Conservation (phyloP, 1,139 yeast species). For the Sugiyamaella sp. region DNA sequence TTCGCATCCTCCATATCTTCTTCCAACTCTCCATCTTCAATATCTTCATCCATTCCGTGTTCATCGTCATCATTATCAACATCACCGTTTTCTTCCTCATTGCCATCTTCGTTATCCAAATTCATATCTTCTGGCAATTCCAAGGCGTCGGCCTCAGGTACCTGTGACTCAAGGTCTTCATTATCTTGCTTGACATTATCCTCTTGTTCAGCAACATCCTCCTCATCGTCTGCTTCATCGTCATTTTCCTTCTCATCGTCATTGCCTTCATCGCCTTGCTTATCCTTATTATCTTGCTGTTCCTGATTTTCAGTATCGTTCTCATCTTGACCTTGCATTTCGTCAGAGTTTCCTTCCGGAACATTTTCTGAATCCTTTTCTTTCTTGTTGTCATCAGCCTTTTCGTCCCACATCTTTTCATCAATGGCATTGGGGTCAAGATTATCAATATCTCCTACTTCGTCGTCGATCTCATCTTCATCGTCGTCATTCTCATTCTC, state of each 20-base stretch:
- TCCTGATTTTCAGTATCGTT: slow-evolving; percentile 45
- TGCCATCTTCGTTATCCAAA: slow-evolving; percentile 41
- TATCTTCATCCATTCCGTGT: slow-evolving; percentile 39
- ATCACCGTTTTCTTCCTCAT: slow-evolving; percentile 34
- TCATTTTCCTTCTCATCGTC: slow-evolving; percentile 48
- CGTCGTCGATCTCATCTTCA: slow-evolving; percentile 74
- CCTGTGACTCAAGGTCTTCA: slow-evolving; percentile 48
- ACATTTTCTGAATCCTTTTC: slow-evolving; percentile 69
- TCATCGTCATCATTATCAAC: slow-evolving; percentile 32
- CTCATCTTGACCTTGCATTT: slow-evolving; percentile 71
- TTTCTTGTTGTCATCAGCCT: slow-evolving; percentile 69
- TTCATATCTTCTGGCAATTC: slow-evolving; percentile 43
- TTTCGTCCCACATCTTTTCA: slow-evolving; percentile 99
- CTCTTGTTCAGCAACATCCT: slow-evolving; percentile 80
- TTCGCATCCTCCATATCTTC: slow-evolving; percentile 37
- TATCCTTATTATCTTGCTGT: slow-evolving; percentile 39
- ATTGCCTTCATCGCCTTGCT: slow-evolving; percentile 44
- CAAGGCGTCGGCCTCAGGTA: slow-evolving; percentile 43
- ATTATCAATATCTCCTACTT: slow-evolving; percentile 85
- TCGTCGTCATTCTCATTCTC: slow-evolving; percentile 57
- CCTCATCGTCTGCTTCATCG: slow-evolving; percentile 63
- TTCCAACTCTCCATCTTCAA: slow-evolving; percentile 39
- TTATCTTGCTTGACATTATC: slow-evolving; percentile 82
- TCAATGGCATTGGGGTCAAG: slow-evolving; percentile 94
- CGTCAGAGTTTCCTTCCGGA: slow-evolving; percentile 79